Evolutionary conservation across 495 filamentous ascomycete species (phyloP), one percentile per base, ranked within the genome.

Genomic region (Filosporella fistucella): DNA sequence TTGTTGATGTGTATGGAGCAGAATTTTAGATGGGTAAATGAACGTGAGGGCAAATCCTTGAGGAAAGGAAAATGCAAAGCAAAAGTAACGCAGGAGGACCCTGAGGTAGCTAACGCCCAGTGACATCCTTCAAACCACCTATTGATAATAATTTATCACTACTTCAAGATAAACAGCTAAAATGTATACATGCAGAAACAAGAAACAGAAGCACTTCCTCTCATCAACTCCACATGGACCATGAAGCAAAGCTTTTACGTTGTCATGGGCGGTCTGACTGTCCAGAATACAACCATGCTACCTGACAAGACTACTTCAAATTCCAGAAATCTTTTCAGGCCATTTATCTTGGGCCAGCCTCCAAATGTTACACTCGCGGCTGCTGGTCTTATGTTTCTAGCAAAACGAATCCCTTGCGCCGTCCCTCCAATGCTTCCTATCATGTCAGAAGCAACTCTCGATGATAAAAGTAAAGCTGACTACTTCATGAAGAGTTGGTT

Each of bases 401-500:
- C 49, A 4, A n/a, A n/a, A n/a, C n/a, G n/a, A n/a, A n/a, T n/a
- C n/a, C n/a, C n/a, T n/a, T n/a, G n/a, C n/a, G n/a, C 32, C 0
- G 26, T 24, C 3, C 24, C 23, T 11, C 3, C 13, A 16, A 1
- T 17, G 1, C 29, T 39, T 2, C 49, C 49, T 13, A 16, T 36
- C n/a, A 50, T 52, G 12, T 20, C 49, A 12, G 18, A 29, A 48
- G 17, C 3, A 44, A 20, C 28, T 23, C 22, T 36, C 47, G 2
- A 9, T 10, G 63, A 66, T 47, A 57, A 63, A 42, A 59, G 55
- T 34, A 70, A 69, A 42, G 61, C 62, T 2, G 54, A 65, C 42
- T 40, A 40, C n/a, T 21, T 70, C 10, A 54, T 56, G 1, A 67
- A 68, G 35, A 26, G 40, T 0, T 30, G 65, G 1, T 52, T 64